Evolutionary conservation across 31 red algal genomes (phyloP).

Genomic region (Bonnemaisonia californica): DNA sequence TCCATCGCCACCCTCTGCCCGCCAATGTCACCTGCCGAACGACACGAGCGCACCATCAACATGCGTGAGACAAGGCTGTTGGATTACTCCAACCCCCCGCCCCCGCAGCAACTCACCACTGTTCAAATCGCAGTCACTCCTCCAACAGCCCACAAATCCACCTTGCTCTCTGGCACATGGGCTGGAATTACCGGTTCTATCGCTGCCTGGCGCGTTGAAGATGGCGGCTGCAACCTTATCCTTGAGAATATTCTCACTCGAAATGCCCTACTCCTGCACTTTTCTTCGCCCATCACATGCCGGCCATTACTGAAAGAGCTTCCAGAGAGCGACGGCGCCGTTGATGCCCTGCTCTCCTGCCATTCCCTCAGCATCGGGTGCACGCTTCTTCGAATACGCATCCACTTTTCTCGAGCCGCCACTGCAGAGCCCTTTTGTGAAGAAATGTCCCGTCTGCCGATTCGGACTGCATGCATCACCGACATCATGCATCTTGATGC

Average conservation of each 20-base stretch:
- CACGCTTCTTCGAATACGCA: conserved; percentile 20
- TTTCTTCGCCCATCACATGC: conserved; percentile 46
- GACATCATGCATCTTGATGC: conserved; percentile 32
- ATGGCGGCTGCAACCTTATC: conserved; percentile 27
- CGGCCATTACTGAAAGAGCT: conserved; percentile 29
- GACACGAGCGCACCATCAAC: neutral
- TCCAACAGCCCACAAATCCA: neutral
- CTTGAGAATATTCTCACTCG: conserved; percentile 39
- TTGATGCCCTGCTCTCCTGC: conserved; percentile 44
- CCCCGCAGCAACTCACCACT: neutral
- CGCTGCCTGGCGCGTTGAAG: conserved; percentile 38
- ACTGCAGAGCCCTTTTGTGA: conserved; percentile 5
- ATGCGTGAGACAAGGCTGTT: conserved; percentile 61
- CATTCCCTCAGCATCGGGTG: conserved; percentile 19
- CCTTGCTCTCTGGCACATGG: conserved; percentile 28
- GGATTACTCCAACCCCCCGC: conserved; percentile 18
- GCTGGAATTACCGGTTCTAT: conserved; percentile 39
- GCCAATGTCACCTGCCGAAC: neutral
- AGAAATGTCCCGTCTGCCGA: conserved; percentile 18
- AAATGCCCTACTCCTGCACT: conserved; percentile 32
- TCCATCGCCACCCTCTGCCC: neutral
- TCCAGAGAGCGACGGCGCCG: neutral
- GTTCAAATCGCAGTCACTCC: conserved; percentile 33
- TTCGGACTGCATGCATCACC: conserved; percentile 11
- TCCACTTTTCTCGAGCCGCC: neutral